phyloP scores from a whole-genome alignment of 176 grass and related monocot genomes.

The Cocos nucifera region DNA sequence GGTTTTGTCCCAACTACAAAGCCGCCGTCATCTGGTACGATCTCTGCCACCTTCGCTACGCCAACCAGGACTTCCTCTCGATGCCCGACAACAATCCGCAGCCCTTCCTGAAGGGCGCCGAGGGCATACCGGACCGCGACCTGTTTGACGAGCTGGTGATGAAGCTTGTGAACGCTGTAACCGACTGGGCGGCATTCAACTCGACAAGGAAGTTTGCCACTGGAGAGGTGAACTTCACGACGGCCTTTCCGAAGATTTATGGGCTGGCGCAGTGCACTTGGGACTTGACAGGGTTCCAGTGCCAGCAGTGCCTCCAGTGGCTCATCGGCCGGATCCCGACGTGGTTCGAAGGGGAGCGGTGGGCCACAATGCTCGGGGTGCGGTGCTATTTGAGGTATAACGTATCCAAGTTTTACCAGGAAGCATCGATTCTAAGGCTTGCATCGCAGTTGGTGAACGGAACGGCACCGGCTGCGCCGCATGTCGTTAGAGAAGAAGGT shows the following conservation, averaged over 20 bases:
- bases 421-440: conserved; percentile 29
- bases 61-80: no score
- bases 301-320: conserved; percentile 32
- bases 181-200: conserved; percentile 29
- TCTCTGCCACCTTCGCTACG: no score
- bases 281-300: conserved; percentile 36
- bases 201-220: conserved; percentile 32
- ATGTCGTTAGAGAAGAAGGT: neutral
- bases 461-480: neutral
- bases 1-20: no score
- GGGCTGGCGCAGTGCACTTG: conserved; percentile 63
- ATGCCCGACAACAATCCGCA: no score
- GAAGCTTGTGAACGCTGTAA: conserved; percentile 1
- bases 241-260: conserved; percentile 47
- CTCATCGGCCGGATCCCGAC: neutral
- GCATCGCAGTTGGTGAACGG: neutral
- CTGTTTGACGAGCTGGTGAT: conserved; percentile 26
- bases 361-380: conserved; percentile 13
- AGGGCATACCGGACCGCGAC: neutral
- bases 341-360: neutral
- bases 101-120: no score
- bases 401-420: conserved; percentile 30
- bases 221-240: conserved; percentile 11
- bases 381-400: conserved; percentile 47
- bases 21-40: no score